Base-by-base conservation (phyloP, 2,329 filamentous ascomycete species). In the Talaromyces rugulosus region DNA sequence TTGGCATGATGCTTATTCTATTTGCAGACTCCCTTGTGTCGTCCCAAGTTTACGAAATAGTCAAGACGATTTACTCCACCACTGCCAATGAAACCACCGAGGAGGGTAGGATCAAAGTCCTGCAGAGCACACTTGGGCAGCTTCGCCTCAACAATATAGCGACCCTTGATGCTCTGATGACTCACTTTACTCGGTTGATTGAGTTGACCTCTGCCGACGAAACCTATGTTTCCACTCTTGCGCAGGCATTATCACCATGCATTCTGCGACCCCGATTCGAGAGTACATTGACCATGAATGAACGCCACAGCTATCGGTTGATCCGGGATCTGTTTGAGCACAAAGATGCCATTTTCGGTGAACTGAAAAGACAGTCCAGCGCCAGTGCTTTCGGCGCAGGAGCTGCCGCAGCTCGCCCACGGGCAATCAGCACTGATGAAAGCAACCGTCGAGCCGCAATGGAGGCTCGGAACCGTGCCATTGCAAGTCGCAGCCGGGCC, bases 171-270 rank as follows among this genome's bases (percentile, higher is more conserved):
- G 95, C 95, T 47, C 90, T 96, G 73, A 96, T 96, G 83, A 98
- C 96, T 67, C 95, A 99, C 78, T 98, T 99, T 75, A 97, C 94
- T 44, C 90, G 95, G 64, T 82, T 99, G 63, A 96, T 99, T 72
- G 95, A 99, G 75, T 83, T 99, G 65, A 99, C 95, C 2, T 98
- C 94, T 14, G 95, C 95, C 34, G 94, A 96, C 68, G 95, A 99
- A 73, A 80, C 87, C 51, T 99, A 96, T 72, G 80, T 96, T 62
- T 74, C 88, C 12, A 81, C 87, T 42, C 85, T 99, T 44, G 90
- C 92, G 2, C 87, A 87, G 30, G 80, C 82, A 5, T 82, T 99
- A 52, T 90, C 92, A 0, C 90, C 92, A 5, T 97, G 92, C 74
- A 87, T 99, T 66, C 83, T 99, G 53, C 88, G 95, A 30, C 95